Evolutionary conservation across 306 rosid species (phyloP), one percentile per base, ranked within the genome.

Genomic region (Geum urbanum): DNA sequence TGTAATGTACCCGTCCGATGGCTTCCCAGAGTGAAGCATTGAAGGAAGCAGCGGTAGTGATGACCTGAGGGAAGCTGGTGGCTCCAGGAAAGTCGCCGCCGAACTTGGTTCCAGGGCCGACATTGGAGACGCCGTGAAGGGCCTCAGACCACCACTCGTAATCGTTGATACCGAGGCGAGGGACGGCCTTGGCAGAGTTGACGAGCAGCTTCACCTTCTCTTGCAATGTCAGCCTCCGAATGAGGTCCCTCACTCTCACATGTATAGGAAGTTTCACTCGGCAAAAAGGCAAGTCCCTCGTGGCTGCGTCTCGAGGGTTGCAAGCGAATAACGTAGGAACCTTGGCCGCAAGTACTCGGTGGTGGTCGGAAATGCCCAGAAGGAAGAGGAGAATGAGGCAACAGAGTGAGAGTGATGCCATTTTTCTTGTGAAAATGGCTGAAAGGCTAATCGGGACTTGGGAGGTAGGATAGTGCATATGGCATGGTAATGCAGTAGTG

Each of bases 101-200:
- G 49, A 92, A 92, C 77, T 67, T 84, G 5, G 92, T 87, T 0
- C 97, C 98, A 0, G 96, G 98, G 0, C 98, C 98, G 54, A 84
- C 94, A 84, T 90, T 88, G 8, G 97, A 92, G 41, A 92, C 91
- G 0, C 98, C 98, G 35, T 92, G 98, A 58, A 92, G 96, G 22
- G 92, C 98, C 80, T 92, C 98, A n/a, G 96, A 90, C 98, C 98
- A 92, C 98, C 98, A 92, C 65, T 90, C 98, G 7, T 92, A 92
- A 4, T 91, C 87, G 71, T 72, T 77, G 51, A 92, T 90, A 44
- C 98, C 97, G 12, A 92, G 74, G 40, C 96, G 65, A 0, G 90
- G 88, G 76, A 92, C 87, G 20, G 85, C 85, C 14, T 84, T 85
- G 0, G 98, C 97, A 81, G 64, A 79, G 83, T 86, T 79, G 45